These are phyloP conservation scores for Lunasporangiospora selenospora DNA, from an alignment of 192 early-diverging fungal genomes.

Conservation along the genomic window DNA sequence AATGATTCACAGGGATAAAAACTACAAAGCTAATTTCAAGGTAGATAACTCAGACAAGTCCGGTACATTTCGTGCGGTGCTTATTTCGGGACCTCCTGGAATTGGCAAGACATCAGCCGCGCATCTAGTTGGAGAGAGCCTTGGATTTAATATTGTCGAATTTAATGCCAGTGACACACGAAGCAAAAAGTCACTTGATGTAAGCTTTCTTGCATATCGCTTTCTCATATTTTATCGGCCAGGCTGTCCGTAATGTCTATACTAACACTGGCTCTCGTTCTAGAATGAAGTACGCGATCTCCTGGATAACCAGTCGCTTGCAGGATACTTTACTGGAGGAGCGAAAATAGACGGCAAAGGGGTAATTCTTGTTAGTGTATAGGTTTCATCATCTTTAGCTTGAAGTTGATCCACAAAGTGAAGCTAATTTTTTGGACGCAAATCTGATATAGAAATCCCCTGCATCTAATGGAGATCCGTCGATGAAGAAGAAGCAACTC, in stretches of 20 bases:
- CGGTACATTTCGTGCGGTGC: constrained; percentile 63
- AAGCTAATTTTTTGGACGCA: neutral
- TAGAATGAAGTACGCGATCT: constrained; percentile 60
- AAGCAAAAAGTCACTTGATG: constrained; percentile 87
- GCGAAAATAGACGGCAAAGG: constrained; percentile 21
- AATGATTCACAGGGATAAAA: constrained; percentile 50
- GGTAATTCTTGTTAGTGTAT: neutral
- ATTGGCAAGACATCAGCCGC: constrained; percentile 98
- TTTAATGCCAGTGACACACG: constrained; percentile 98
- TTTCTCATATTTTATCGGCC: no score
- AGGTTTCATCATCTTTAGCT: no score
- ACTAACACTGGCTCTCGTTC: neutral
- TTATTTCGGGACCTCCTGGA: constrained; percentile 96
- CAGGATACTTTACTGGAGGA: constrained; percentile 56
- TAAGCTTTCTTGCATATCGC: constrained; percentile 17
- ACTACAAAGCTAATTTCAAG: constrained; percentile 57
- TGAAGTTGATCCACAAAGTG: neutral
- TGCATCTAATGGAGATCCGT: constrained; percentile 2
- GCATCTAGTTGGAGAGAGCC: constrained; percentile 80
- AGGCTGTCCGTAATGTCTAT: neutral
- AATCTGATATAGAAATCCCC: constrained; percentile 6
- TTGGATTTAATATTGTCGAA: constrained; percentile 88
- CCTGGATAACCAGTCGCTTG: constrained; percentile 58
- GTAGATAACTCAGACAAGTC: constrained; percentile 60
- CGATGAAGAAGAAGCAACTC: constrained; percentile 60